Base-by-base conservation (phyloP, 495 filamentous ascomycete genomes). In the Penicillium riverlandense region DNA sequence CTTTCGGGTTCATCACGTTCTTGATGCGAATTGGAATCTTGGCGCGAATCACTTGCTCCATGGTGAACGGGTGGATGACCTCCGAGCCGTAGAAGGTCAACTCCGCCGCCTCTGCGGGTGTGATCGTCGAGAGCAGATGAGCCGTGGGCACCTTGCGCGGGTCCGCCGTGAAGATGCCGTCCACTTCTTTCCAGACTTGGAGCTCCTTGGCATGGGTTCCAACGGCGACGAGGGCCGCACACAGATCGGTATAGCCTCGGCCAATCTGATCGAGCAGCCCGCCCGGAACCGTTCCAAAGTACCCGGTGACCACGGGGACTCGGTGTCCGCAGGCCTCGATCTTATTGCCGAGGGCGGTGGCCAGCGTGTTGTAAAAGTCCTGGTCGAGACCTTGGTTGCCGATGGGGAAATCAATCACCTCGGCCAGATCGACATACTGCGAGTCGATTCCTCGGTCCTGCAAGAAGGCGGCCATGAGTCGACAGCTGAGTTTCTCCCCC, bases 61-160 rank as follows among this genome's bases (percentile, higher is more conserved):
- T 97, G 42, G 92, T 98, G 57, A 96, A 84, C 39, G 92, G 92
- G 55, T 98, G 92, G 50, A 98, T 96, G 52, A 98, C 92, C 62
- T 95, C 88, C 12, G 86, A 90, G 49, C 89, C 89, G 60, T 94
- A 95, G 57, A 92, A 95, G 8, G 89, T 95, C 51, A 95, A 72
- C 59, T 95, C 89, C 7, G 89, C 87, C 7, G 89, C 90, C 55
- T 96, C 89, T 30, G 86, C 79, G 0, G 89, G 90, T 1, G 88
- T 90, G 58, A 96, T 90, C 12, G 79, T 77, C 1, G 78, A 61
- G 32, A 96, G 71, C 13, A 95, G 74, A 36, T 79, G 71, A 10
- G 89, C 89, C 4, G 88, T 89, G 1, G 88, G 88, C 15, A 96
- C 88, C 57, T 94, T 95, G 39, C 82, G 74, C 1, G 89, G 89